These are phyloP conservation scores for Dendrobium chrysotoxum DNA, from an alignment of 106 monocot species.

Conservation along the genomic window DNA sequence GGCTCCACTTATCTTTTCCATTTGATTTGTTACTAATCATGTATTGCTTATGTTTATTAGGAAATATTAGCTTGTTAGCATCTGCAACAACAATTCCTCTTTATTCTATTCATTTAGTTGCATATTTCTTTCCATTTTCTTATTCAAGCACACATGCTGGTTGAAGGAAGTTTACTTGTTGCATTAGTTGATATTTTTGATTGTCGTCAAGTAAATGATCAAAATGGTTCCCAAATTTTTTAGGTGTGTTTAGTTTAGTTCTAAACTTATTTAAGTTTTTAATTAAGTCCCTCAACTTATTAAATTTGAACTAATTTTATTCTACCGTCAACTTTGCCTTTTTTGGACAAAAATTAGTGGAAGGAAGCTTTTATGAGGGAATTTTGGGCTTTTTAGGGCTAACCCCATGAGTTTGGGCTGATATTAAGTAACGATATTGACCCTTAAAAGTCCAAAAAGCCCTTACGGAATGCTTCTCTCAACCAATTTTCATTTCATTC, in stretches of 20 bases:
- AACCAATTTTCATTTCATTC: too few relatives aligned
- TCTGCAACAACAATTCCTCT: neutral
- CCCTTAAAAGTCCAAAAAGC: too few relatives aligned
- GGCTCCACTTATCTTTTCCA: neutral
- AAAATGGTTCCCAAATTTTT: too few relatives aligned
- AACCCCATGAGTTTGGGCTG: too few relatives aligned
- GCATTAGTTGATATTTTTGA: neutral
- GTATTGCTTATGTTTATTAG: neutral
- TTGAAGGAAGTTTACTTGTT: neutral
- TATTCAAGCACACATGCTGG: neutral
- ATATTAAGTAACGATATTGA: too few relatives aligned
- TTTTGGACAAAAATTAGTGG: neutral
- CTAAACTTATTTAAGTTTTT: neutral
- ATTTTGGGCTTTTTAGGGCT: too few relatives aligned
- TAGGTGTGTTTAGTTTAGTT: too few relatives aligned
- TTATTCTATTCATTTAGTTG: neutral
- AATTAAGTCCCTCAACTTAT: neutral
- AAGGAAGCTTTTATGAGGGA: too few relatives aligned
- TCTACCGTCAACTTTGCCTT: neutral
- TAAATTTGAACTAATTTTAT: neutral
- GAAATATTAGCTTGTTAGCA: neutral
- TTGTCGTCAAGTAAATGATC: too few relatives aligned
- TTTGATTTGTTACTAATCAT: neutral
- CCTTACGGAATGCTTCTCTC: too few relatives aligned
- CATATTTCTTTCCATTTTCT: neutral